A percentile compares a stretch with the other conserved stretches of the same genome.
phyloP scores from a whole-genome alignment of 2,329 filamentous ascomycete species.

The Diaporthe sp. region DNA sequence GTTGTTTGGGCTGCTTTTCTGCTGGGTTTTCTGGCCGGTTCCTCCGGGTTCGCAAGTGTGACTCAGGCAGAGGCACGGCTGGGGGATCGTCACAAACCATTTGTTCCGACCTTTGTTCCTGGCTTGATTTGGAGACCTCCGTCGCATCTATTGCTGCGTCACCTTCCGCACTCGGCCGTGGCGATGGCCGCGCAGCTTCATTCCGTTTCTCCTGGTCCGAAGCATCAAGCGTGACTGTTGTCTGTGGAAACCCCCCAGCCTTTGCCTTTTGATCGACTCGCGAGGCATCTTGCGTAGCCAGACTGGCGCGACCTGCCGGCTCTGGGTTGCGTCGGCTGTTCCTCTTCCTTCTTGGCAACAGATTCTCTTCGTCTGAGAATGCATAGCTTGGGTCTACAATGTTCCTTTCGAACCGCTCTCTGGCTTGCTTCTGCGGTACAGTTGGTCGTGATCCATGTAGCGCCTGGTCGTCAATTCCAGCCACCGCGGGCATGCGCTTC shows the following conservation, averaged over 20 bases:
- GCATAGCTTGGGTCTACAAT: conserved; percentile 45
- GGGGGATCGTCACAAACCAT: not conserved
- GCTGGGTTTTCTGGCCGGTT: not conserved
- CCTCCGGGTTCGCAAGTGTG: not conserved
- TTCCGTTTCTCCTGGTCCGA: not conserved
- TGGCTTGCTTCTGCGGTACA: not conserved
- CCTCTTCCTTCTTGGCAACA: conserved; percentile 41
- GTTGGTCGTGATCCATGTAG: not conserved
- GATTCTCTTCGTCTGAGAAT: conserved; percentile 55
- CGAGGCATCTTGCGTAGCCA: conserved; percentile 9
- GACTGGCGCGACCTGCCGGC: not conserved
- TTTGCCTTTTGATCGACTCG: not conserved
- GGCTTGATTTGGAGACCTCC: not conserved
- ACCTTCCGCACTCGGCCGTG: not conserved
- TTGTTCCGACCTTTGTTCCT: not conserved
- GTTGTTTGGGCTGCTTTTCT: not conserved
- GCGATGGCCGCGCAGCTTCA: not conserved
- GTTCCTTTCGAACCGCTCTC: conserved; percentile 39
- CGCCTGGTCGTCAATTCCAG: not conserved
- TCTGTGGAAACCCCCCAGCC: not conserved
- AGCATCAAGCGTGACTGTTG: not conserved
- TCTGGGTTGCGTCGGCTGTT: not conserved
- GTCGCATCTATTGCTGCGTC: not conserved
- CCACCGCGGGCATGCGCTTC: not conserved
- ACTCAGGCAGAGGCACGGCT: not conserved